These are phyloP conservation scores for Hsuehochloa calcarea DNA, from an alignment of 176 grass and related monocot species.

Conservation along the genomic window DNA sequence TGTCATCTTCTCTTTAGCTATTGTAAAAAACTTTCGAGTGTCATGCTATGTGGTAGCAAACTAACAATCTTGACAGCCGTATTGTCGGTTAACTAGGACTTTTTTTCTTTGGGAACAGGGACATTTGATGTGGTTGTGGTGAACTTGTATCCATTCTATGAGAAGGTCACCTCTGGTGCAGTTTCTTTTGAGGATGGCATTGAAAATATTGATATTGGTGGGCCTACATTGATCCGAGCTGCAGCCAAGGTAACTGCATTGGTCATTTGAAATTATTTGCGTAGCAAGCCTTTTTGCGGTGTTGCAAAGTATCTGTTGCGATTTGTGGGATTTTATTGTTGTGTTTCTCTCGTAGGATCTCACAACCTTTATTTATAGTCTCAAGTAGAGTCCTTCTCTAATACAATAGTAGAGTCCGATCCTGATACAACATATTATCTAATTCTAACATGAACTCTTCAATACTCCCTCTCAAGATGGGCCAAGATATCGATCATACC, in stretches of 20 bases:
- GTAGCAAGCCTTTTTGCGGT: background rate
- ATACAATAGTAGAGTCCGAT: too few relatives aligned
- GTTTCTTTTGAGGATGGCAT: constrained; percentile 73
- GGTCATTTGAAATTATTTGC: background rate
- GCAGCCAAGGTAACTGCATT: constrained; percentile 54
- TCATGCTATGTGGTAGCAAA: background rate
- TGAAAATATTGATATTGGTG: constrained; percentile 87
- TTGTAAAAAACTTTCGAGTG: background rate
- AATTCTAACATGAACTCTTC: too few relatives aligned
- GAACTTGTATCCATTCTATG: constrained; percentile 82
- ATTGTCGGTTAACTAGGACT: background rate
- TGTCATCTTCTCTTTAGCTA: background rate
- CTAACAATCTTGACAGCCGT: background rate
- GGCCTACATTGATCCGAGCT: constrained; percentile 73
- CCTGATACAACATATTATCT: too few relatives aligned
- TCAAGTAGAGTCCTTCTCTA: too few relatives aligned
- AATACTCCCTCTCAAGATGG: too few relatives aligned
- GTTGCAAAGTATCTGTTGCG: background rate
- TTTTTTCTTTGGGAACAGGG: constrained; percentile 25
- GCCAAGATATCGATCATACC: too few relatives aligned
- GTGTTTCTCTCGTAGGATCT: too few relatives aligned
- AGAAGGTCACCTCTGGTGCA: constrained; percentile 64
- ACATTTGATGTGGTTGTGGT: constrained; percentile 86
- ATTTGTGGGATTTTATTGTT: too few relatives aligned
- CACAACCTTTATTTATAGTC: too few relatives aligned